These are phyloP conservation scores for Coemansia sp. DNA, from an alignment of 192 early-diverging fungal species.

Conservation along the genomic window DNA sequence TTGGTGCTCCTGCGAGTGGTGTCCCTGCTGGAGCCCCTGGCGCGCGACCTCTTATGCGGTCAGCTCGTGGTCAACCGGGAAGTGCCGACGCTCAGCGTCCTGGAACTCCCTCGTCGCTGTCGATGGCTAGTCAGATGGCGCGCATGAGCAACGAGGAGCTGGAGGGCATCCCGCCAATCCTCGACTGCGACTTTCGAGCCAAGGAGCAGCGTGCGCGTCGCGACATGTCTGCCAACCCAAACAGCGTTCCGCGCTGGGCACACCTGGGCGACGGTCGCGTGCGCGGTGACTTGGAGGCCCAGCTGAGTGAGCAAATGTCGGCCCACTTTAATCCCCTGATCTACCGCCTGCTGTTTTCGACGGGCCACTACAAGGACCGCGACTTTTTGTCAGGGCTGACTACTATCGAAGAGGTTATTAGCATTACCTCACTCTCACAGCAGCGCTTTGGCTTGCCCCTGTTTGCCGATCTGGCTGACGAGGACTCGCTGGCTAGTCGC, in stretches of 20 bases:
- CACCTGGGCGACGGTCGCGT: constrained; percentile 42
- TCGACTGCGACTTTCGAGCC: constrained; percentile 65
- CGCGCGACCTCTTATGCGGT: constrained; percentile 20
- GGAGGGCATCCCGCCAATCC: constrained; percentile 59
- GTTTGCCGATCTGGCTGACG: constrained; percentile 39
- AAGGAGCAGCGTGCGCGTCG: constrained; percentile 74
- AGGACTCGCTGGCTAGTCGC: constrained; percentile 63
- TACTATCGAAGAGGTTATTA: constrained; percentile 70
- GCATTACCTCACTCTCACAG: constrained; percentile 44
- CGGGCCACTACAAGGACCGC: constrained; percentile 87
- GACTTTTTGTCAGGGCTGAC: constrained; percentile 72
- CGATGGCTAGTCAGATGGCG: constrained; percentile 32
- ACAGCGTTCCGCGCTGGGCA: constrained; percentile 64
- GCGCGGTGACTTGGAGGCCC: constrained; percentile 41
- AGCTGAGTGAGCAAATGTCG: constrained; percentile 67
- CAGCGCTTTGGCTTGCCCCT: constrained; percentile 41
- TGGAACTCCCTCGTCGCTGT: constrained; percentile 22
- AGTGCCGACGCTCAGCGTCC: constrained; percentile 29
- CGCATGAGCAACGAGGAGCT: constrained; percentile 56
- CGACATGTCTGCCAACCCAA: constrained; percentile 71
- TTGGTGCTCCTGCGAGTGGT: constrained; percentile 14
- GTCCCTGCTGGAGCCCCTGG: constrained; percentile 8
- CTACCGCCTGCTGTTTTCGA: constrained; percentile 69
- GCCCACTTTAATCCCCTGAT: constrained; percentile 66
- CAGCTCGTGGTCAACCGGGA: constrained; percentile 20